phyloP scores from a whole-genome alignment of 2,329 filamentous ascomycete species.

The Aspergillus sp. region DNA sequence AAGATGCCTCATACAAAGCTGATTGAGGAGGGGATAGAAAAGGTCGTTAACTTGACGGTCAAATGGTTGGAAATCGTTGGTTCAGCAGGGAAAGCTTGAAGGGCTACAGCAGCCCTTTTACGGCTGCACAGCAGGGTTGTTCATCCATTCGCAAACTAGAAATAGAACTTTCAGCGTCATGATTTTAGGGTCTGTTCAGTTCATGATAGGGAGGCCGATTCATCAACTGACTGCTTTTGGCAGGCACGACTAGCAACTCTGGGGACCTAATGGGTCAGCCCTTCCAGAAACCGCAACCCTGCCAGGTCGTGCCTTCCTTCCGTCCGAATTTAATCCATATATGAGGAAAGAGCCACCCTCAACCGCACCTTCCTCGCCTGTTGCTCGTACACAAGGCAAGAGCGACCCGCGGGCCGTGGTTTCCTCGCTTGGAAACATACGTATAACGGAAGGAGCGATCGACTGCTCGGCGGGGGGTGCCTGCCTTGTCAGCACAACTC shows the following conservation, averaged over 20 bases:
- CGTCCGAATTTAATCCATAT: too few species aligned
- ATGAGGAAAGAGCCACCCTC: neutral
- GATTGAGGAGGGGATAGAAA: conserved; percentile 53
- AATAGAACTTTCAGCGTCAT: neutral
- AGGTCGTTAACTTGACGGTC: conserved; percentile 28
- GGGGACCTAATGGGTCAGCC: too few species aligned
- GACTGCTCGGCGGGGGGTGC: neutral
- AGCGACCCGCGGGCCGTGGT: neutral
- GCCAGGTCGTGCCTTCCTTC: too few species aligned
- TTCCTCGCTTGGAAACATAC: neutral
- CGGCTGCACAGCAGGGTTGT: too few species aligned
- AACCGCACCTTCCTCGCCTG: neutral
- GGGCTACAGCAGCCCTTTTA: neutral
- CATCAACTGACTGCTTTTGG: too few species aligned
- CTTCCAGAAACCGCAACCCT: neutral
- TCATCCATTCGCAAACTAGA: neutral
- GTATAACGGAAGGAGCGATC: neutral
- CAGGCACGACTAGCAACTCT: neutral
- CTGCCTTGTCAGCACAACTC: neutral
- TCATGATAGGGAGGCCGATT: too few species aligned
- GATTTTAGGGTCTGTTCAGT: neutral
- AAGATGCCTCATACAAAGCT: conserved; percentile 58
- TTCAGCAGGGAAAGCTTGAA: conserved; percentile 20
- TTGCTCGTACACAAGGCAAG: neutral
- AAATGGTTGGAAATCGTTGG: conserved; percentile 27